phyloP scores from a whole-genome alignment of 2,329 filamentous ascomycete genomes.

The Didymosphaeria variabile region DNA sequence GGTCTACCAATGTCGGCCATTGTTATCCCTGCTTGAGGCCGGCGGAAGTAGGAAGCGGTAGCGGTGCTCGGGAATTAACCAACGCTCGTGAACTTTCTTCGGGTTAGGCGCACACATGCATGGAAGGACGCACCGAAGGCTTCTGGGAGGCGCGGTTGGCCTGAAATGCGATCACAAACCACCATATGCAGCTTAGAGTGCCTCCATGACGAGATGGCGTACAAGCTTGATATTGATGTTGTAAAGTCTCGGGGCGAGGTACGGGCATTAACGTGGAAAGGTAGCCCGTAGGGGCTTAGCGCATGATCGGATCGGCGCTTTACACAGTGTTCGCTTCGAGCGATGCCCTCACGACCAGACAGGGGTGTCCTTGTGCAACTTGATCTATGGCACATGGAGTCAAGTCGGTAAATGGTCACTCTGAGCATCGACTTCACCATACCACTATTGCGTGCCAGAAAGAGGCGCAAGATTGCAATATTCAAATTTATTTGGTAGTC shows the following conservation, averaged over 20 bases:
- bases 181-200: background rate
- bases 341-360: no score
- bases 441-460: no score
- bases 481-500: no score
- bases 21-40: background rate
- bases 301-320: background rate
- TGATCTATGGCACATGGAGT: no score
- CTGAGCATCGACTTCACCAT: no score
- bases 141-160: background rate
- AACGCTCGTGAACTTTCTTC: background rate
- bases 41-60: background rate
- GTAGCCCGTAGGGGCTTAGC: background rate
- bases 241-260: background rate
- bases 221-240: background rate
- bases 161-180: background rate
- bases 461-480: no score
- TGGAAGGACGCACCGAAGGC: background rate
- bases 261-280: background rate
- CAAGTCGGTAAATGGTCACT: no score
- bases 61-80: background rate
- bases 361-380: no score
- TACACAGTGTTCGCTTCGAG: no score
- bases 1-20: background rate
- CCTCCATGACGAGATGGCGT: no score
- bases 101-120: background rate